phyloP scores from a whole-genome alignment of 192 early-diverging fungal species.

The Rhizoclosmatium sp. region DNA sequence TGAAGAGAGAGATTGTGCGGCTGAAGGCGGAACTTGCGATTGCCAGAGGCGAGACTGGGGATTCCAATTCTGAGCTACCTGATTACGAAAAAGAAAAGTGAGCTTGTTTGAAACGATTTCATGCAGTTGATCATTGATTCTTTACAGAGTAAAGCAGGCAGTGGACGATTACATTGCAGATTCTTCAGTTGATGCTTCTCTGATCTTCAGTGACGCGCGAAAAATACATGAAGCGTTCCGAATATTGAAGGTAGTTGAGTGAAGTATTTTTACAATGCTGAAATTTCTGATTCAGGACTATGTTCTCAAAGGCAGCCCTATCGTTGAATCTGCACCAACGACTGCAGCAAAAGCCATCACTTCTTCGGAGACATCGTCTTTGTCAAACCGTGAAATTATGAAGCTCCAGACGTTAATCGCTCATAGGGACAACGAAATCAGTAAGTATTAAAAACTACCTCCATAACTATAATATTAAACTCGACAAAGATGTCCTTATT shows the following conservation, averaged over 20 bases:
- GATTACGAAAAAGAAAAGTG: slow-evolving; percentile 63
- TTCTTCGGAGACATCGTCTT: not conserved
- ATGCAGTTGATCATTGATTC: not conserved
- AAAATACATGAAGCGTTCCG: slow-evolving; percentile 60
- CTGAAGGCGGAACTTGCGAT: slow-evolving; percentile 65
- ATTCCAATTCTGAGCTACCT: slow-evolving; percentile 54
- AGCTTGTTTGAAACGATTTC: not conserved
- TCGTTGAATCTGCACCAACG: not conserved
- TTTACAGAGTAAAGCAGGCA: slow-evolving; percentile 54
- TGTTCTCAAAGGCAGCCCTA: not conserved
- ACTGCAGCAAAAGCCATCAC: not conserved
- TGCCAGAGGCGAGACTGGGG: slow-evolving; percentile 50
- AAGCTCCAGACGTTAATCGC: slow-evolving; percentile 47
- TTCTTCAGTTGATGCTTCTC: slow-evolving; percentile 37
- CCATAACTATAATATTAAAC: not conserved
- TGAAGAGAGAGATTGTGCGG: slow-evolving; percentile 59
- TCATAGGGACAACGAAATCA: slow-evolving; percentile 69
- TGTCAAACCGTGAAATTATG: slow-evolving; percentile 30
- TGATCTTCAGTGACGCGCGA: slow-evolving; percentile 55
- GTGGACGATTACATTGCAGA: slow-evolving; percentile 58
- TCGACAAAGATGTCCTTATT: slow-evolving; percentile 56
- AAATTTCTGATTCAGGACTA: not conserved
- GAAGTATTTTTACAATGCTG: no score
- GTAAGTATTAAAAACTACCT: slow-evolving; percentile 40
- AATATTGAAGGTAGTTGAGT: slow-evolving; percentile 47